A percentile compares a stretch with the other conserved stretches of the same genome.
phyloP scores from a whole-genome alignment of 768 basidiomycete genomes.

The Kwoniella bestiolae region DNA sequence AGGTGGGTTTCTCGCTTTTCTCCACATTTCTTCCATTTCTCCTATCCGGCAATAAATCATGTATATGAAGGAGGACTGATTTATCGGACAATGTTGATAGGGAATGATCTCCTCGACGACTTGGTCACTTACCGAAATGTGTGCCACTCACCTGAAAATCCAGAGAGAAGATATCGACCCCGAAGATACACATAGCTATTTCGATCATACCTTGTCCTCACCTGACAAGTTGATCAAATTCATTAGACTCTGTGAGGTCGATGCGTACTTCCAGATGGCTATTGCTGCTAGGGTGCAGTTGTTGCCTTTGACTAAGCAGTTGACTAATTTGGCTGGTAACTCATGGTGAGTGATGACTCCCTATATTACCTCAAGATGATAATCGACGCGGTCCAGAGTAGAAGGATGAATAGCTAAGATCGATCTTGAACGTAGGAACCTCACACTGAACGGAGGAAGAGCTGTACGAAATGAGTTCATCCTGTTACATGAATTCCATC shows the following conservation, averaged over 20 bases:
- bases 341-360: slow-evolving; percentile 71
- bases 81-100: slow-evolving; percentile 59
- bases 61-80: background rate
- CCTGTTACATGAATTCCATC: slow-evolving; percentile 95
- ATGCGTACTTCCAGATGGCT: slow-evolving; percentile 97
- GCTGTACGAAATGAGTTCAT: slow-evolving; percentile 99
- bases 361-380: too few relatives aligned
- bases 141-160: slow-evolving; percentile 79
- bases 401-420: slow-evolving; percentile 12
- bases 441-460: slow-evolving; percentile 93
- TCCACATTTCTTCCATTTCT: background rate
- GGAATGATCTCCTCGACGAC: slow-evolving; percentile 97
- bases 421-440: slow-evolving; percentile 71
- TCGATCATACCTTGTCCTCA: slow-evolving; percentile 78
- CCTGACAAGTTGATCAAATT: slow-evolving; percentile 83
- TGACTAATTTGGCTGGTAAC: slow-evolving; percentile 95
- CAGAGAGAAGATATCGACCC: slow-evolving; percentile 93
- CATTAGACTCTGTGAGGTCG: slow-evolving; percentile 89
- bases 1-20: slow-evolving; percentile 62
- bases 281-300: slow-evolving; percentile 93
- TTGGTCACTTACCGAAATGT: slow-evolving; percentile 98
- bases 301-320: slow-evolving; percentile 84
- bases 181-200: slow-evolving; percentile 87
- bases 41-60: too few relatives aligned
- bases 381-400: background rate